These are phyloP conservation scores for Pestalotiopsis sp. DNA, from an alignment of 2,329 filamentous ascomycete species.

Conservation along the genomic window DNA sequence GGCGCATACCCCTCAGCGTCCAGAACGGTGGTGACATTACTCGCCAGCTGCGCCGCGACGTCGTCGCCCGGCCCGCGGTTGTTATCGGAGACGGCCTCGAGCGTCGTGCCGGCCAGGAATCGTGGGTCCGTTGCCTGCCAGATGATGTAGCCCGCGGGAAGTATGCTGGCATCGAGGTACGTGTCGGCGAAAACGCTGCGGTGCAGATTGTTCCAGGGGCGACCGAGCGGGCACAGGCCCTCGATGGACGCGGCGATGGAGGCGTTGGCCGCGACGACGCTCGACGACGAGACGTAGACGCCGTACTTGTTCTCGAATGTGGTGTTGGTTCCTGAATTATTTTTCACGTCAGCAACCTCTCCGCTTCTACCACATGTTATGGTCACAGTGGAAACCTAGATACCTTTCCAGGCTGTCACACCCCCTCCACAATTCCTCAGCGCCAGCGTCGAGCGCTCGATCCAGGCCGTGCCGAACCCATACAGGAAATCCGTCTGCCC, in stretches of 20 bases:
- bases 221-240: conserved; percentile 58
- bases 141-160: conserved; percentile 55
- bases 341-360: too few relatives aligned
- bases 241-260: conserved; percentile 36
- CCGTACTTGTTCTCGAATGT: conserved; percentile 69
- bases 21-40: conserved; percentile 49
- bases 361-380: too few relatives aligned
- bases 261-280: conserved; percentile 56
- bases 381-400: too few relatives aligned
- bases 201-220: conserved; percentile 65
- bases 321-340: conserved; percentile 64
- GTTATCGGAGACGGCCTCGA: conserved; percentile 58
- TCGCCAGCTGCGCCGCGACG: conserved; percentile 41
- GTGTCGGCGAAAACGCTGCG: conserved; percentile 58
- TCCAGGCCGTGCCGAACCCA: conserved; percentile 67
- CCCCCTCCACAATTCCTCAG: conserved; percentile 67
- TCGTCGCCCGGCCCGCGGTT: conserved; percentile 56
- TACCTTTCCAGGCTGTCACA: conserved; percentile 72
- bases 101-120: conserved; percentile 42
- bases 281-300: conserved; percentile 62
- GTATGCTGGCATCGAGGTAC: conserved; percentile 57
- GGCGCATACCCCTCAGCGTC: conserved; percentile 28
- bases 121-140: conserved; percentile 46
- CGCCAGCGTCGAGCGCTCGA: conserved; percentile 54
- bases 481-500: conserved; percentile 72